A percentile compares a stretch with the other conserved stretches of the same genome.
Conservation (phyloP, 441 rosid genomes). For the Melastoma candidum region DNA sequence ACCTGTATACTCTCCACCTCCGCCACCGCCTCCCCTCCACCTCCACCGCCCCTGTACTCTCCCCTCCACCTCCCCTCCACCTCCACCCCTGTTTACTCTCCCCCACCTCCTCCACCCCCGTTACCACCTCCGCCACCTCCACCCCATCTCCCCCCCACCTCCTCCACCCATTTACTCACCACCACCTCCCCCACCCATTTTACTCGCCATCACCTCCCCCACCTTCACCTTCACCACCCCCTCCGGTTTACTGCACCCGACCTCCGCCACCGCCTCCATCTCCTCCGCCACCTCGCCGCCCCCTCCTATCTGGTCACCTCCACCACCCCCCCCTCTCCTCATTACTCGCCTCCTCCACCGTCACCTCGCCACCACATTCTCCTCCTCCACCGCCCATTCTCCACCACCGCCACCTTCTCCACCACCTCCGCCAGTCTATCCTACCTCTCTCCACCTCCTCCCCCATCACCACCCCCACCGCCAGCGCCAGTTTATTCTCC, state of each 20-base stretch:
- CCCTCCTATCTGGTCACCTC: constrained; percentile 16
- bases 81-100: constrained; percentile 15
- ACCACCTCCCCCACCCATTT: neutral
- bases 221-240: constrained; percentile 15
- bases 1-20: constrained; percentile 5
- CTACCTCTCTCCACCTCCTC: constrained; percentile 12
- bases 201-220: constrained; percentile 12
- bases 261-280: constrained; percentile 21
- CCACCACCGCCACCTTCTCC: constrained; percentile 19
- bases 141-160: constrained; percentile 9
- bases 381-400: constrained; percentile 28
- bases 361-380: constrained; percentile 21
- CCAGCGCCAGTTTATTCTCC: constrained; percentile 8
- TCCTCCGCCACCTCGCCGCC: constrained; percentile 28
- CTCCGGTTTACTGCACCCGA: constrained; percentile 7
- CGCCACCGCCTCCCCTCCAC: constrained; percentile 17
- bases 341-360: constrained; percentile 22
- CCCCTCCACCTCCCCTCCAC: constrained; percentile 19
- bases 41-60: neutral
- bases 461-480: constrained; percentile 16
- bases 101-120: constrained; percentile 14
- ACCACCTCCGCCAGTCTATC: constrained; percentile 22
- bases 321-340: constrained; percentile 26
- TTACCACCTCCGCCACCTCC: constrained; percentile 22
- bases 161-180: constrained; percentile 17